These are phyloP conservation scores for Aspergillus pseudotamarii DNA, from an alignment of 2,329 filamentous ascomycete species.

Conservation along the genomic window DNA sequence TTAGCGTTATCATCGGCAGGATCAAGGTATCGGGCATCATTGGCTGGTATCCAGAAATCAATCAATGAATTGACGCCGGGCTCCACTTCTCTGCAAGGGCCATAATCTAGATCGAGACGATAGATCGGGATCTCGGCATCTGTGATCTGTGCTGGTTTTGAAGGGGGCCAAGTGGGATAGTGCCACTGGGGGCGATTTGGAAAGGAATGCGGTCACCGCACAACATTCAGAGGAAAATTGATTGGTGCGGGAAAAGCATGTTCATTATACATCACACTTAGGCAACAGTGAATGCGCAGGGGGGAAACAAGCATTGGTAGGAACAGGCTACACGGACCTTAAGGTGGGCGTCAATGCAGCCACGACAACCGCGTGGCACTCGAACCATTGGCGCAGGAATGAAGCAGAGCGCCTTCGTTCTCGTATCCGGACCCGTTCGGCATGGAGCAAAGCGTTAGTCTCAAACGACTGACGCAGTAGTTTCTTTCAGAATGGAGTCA, in stretches of 20 bases:
- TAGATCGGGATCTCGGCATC: background rate
- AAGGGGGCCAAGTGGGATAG: background rate
- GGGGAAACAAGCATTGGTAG: background rate
- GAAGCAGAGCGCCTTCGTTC: constrained; percentile 2
- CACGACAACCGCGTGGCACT: constrained; percentile 35
- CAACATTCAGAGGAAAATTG: background rate
- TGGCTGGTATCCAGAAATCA: background rate
- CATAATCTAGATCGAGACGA: background rate
- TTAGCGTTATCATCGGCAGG: background rate
- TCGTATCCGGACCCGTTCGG: constrained; percentile 13
- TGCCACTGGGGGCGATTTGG: background rate
- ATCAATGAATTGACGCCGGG: background rate
- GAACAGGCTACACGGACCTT: constrained; percentile 14
- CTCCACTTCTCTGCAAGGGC: constrained; percentile 4
- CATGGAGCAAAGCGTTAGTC: constrained; percentile 12
- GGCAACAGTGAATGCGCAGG: background rate
- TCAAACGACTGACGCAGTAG: background rate
- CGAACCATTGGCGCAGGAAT: constrained; percentile 31
- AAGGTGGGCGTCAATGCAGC: constrained; percentile 16
- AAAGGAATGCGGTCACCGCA: background rate
- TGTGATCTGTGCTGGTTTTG: background rate
- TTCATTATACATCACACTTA: background rate
- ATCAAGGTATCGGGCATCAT: background rate
- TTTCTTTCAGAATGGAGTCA: background rate
- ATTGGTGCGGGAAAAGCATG: background rate